Evolutionary conservation across 495 filamentous ascomycete genomes (phyloP).

Genomic region (Penicillium flavigenum): DNA sequence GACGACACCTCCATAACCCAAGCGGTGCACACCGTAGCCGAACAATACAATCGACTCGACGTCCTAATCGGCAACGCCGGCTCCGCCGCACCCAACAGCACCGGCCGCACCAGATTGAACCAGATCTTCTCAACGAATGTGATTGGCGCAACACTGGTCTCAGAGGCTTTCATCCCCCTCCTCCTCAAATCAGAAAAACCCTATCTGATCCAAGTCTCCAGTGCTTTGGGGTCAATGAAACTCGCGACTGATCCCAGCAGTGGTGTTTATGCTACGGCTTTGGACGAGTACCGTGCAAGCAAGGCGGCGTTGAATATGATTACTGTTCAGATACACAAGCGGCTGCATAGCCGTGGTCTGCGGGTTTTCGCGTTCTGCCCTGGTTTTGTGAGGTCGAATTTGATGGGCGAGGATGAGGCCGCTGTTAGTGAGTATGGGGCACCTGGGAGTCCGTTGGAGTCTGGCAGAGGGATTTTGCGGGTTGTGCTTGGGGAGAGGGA

Average conservation of each 20-base stretch:
- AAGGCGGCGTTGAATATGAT: conserved; percentile 49
- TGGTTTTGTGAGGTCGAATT: conserved; percentile 33
- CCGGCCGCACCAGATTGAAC: conserved; percentile 26
- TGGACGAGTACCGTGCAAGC: conserved; percentile 37
- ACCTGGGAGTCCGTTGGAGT: conserved; percentile 32
- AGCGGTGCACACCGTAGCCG: conserved; percentile 22
- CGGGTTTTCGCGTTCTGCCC: conserved; percentile 24
- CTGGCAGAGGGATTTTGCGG: conserved; percentile 26
- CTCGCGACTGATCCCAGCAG: conserved; percentile 29
- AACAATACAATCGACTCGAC: conserved; percentile 30
- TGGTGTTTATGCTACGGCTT: conserved; percentile 18
- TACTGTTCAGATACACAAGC: conserved; percentile 22
- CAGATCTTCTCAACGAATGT: conserved; percentile 41
- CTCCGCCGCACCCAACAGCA: conserved; percentile 2
- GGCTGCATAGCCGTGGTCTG: conserved; percentile 3
- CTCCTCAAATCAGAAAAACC: conserved; percentile 36
- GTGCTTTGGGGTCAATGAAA: conserved; percentile 35
- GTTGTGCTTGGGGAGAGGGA: conserved; percentile 35
- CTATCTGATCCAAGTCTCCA: conserved; percentile 42
- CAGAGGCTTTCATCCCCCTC: conserved; percentile 41
- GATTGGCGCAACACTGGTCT: conserved; percentile 33
- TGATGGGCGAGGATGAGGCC: conserved; percentile 31
- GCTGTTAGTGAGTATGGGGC: conserved; percentile 18
- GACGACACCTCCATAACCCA: conserved; percentile 31
- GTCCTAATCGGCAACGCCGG: conserved; percentile 41